phyloP scores from a whole-genome alignment of 495 filamentous ascomycete genomes.

The Aspergillus sclerotiicarbonarius region DNA sequence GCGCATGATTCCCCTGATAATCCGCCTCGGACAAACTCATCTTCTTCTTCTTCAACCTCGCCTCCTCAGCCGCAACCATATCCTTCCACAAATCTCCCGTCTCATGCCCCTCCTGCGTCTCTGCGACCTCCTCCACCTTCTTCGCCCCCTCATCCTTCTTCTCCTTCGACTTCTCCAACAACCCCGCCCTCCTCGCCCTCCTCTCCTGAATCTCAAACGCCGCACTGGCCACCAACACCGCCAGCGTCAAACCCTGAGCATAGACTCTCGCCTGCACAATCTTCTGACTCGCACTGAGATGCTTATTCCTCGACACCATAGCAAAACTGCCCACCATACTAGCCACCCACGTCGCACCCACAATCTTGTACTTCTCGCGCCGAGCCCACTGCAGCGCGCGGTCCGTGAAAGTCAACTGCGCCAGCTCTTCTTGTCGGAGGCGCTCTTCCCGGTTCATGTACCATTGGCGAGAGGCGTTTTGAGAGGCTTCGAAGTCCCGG shows the following conservation, averaged over 20 bases:
- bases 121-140: constrained; percentile 54
- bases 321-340: constrained; percentile 75
- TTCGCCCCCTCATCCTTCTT: constrained; percentile 67
- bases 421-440: constrained; percentile 42
- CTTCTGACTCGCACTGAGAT: constrained; percentile 78
- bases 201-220: constrained; percentile 88
- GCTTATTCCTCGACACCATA: constrained; percentile 75
- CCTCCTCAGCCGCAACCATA: constrained; percentile 79
- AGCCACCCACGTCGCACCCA: constrained; percentile 78
- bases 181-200: constrained; percentile 61
- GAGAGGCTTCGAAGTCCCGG: constrained; percentile 66
- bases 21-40: constrained; percentile 36
- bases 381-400: constrained; percentile 59
- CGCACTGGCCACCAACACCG: constrained; percentile 82
- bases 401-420: constrained; percentile 55
- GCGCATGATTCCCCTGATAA: constrained; percentile 19
- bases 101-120: constrained; percentile 58
- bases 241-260: constrained; percentile 91
- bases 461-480: constrained; percentile 59
- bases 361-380: constrained; percentile 86
- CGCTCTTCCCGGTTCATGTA: constrained; percentile 66
- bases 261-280: constrained; percentile 96
- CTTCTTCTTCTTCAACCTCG: constrained; percentile 58
- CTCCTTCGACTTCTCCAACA: constrained; percentile 45
- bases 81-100: constrained; percentile 88